Conservation (phyloP, 805 yeast species). For the Zygosaccharomyces kombuchaensis region DNA sequence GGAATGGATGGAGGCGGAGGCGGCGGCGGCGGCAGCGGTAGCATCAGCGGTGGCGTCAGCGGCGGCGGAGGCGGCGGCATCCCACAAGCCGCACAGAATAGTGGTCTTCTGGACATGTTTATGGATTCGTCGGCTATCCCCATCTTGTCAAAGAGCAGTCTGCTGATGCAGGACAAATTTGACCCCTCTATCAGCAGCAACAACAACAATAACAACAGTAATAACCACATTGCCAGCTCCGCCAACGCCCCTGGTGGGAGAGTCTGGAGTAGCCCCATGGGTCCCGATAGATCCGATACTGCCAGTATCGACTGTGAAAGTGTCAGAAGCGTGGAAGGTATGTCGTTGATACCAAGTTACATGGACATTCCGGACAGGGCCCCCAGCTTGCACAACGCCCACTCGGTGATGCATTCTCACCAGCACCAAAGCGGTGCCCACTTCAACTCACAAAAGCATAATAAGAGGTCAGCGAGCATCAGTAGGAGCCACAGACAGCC, state of each 20-base stretch:
- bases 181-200: constrained; percentile 3
- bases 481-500: constrained; percentile 21
- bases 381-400: constrained; percentile 8
- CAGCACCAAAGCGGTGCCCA: constrained; percentile 4
- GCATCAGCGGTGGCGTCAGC: background rate
- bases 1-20: background rate
- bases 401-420: constrained; percentile 2
- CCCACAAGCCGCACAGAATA: constrained; percentile 14
- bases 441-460: constrained; percentile 2
- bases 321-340: constrained; percentile 36
- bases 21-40: background rate
- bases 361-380: constrained; percentile 35
- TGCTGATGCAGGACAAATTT: constrained; percentile 17
- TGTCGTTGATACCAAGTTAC: constrained; percentile 40
- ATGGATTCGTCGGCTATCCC: constrained; percentile 29
- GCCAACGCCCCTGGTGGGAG: background rate
- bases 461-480: constrained; percentile 20
- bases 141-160: constrained; percentile 20
- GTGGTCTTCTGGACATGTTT: constrained; percentile 41
- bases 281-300: constrained; percentile 9
- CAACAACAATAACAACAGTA: constrained; percentile 10
- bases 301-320: constrained; percentile 18
- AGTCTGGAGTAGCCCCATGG: constrained; percentile 2
- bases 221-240: constrained; percentile 4
- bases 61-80: constrained; percentile 8